Evolutionary conservation across 352 stramenopile genomes (phyloP).

Genomic region (Pythium grandisporangium): DNA sequence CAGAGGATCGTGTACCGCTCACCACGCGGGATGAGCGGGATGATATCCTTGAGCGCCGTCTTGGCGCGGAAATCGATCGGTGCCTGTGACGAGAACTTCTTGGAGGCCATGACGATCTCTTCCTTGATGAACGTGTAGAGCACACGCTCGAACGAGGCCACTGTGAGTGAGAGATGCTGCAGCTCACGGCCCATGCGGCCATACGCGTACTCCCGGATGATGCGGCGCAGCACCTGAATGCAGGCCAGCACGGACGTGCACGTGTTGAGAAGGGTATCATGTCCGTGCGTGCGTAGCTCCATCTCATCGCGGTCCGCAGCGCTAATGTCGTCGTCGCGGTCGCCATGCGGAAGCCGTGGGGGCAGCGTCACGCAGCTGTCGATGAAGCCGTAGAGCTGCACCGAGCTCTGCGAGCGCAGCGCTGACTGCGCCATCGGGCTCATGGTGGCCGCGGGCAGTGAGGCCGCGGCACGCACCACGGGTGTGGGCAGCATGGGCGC

Average conservation of each 20-base stretch:
- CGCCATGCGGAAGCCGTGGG: constrained; percentile 13
- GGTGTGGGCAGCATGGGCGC: neutral
- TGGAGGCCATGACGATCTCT: constrained; percentile 77
- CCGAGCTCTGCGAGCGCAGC: constrained; percentile 67
- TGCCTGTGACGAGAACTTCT: constrained; percentile 33
- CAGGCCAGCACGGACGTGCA: constrained; percentile 67
- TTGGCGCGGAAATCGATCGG: constrained; percentile 72
- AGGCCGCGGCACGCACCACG: neutral
- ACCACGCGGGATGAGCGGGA: constrained; percentile 74
- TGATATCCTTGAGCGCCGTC: constrained; percentile 83
- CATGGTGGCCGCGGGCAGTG: neutral
- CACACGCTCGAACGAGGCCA: constrained; percentile 77
- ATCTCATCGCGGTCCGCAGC: too few species aligned
- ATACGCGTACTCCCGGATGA: constrained; percentile 82
- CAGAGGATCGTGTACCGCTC: constrained; percentile 79
- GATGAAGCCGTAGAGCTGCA: constrained; percentile 80
- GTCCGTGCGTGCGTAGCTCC: constrained; percentile 60
- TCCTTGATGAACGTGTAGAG: constrained; percentile 87
- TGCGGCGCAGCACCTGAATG: constrained; percentile 65
- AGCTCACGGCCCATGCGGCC: constrained; percentile 73
- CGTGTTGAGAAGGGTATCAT: constrained; percentile 63
- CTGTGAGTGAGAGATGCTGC: constrained; percentile 79
- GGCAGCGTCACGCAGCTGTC: constrained; percentile 38
- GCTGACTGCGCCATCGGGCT: constrained; percentile 14
- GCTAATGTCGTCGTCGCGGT: constrained; percentile 22